These are phyloP conservation scores for Plicaturopsis crispa DNA, from an alignment of 768 basidiomycete genomes.

Conservation along the genomic window DNA sequence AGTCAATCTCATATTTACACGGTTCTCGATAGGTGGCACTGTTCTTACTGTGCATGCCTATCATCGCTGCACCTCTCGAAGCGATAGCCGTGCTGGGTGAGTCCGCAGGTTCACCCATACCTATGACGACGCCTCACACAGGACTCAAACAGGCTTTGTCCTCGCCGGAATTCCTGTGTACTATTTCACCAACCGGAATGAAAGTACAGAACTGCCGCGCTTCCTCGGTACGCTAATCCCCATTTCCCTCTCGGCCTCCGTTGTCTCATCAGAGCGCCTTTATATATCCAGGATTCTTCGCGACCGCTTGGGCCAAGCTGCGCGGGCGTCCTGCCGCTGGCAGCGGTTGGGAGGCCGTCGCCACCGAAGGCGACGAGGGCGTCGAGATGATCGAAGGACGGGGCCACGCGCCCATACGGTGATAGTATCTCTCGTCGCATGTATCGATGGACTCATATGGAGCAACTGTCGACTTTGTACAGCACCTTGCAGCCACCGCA, in stretches of 20 bases:
- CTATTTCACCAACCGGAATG: conserved; percentile 60
- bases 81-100: conserved; percentile 81
- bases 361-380: conserved; percentile 59
- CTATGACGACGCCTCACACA: conserved; percentile 3
- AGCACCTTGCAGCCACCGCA: no score
- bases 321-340: conserved; percentile 44
- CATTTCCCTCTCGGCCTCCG: conserved; percentile 2
- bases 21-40: conserved; percentile 59
- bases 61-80: conserved; percentile 87
- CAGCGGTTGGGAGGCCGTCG: conserved; percentile 72
- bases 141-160: conserved; percentile 53
- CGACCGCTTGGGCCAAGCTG: conserved; percentile 33
- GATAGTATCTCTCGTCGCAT: no score
- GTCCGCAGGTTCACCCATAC: conserved; percentile 14
- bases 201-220: conserved; percentile 24
- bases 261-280: conserved; percentile 9
- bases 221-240: conserved; percentile 29
- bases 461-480: conserved; percentile 8
- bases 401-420: background rate
- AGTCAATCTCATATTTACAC: conserved; percentile 4
- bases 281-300: conserved; percentile 12
- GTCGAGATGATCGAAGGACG: conserved; percentile 55
- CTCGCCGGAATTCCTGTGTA: conserved; percentile 76
- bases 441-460: no score
- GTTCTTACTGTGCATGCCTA: conserved; percentile 89